Percentiles rank a stretch among this genome's conserved stretches.
Conservation (phyloP, 208 protist species). For the Acanthamoeba sp. region DNA sequence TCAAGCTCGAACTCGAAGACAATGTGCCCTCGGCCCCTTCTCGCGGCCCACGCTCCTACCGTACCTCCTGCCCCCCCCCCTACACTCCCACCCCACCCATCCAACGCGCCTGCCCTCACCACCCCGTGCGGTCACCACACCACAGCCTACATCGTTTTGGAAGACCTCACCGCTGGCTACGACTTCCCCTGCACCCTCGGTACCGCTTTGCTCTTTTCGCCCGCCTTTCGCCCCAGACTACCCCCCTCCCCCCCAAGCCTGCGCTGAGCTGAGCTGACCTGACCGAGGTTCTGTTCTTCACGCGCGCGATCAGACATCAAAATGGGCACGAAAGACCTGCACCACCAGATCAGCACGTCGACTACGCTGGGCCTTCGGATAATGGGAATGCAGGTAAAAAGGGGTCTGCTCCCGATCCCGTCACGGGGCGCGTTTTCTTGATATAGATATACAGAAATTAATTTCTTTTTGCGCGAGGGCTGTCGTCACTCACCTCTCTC, state of each 20-base stretch:
- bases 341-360: slow-evolving; percentile 65
- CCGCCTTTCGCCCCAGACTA: not conserved
- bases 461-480: too few relatives aligned
- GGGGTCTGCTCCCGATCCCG: too few relatives aligned
- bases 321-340: slow-evolving; percentile 67
- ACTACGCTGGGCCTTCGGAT: slow-evolving; percentile 65
- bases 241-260: too few relatives aligned
- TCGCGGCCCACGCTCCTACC: not conserved
- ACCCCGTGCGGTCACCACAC: not conserved
- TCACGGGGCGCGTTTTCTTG: too few relatives aligned
- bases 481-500: too few relatives aligned
- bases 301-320: slow-evolving; percentile 2
- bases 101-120: not conserved
- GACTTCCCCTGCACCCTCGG: slow-evolving; percentile 61
- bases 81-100: not conserved
- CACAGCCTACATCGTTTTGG: slow-evolving; percentile 63
- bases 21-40: not conserved
- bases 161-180: slow-evolving; percentile 65
- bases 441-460: too few relatives aligned
- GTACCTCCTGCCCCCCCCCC: not conserved
- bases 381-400: slow-evolving; percentile 71
- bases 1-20: slow-evolving; percentile 60
- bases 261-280: too few relatives aligned
- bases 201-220: not conserved
- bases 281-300: not conserved